Conservation (phyloP, 768 basidiomycete genomes). For the Leccinellum albellum region DNA sequence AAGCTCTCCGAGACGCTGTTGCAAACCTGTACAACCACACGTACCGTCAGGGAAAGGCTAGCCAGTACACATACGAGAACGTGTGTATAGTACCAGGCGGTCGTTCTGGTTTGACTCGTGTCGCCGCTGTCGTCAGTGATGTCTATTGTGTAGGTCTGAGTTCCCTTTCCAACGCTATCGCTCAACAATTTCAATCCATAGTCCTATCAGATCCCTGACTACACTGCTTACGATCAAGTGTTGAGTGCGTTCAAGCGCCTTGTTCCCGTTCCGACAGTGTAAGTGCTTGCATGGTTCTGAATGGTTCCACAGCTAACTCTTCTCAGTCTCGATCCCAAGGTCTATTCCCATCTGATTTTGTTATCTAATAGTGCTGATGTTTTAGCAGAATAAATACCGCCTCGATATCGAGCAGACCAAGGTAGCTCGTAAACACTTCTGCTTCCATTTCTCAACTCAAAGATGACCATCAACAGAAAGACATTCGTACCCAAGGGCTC, state of each 20-base stretch:
- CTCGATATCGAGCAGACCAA: slow-evolving; percentile 79
- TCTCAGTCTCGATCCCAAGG: slow-evolving; percentile 46
- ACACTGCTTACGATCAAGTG: slow-evolving; percentile 85
- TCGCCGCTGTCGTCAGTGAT: slow-evolving; percentile 89
- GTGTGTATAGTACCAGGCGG: slow-evolving; percentile 95
- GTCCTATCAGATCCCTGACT: slow-evolving; percentile 91
- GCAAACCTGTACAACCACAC: slow-evolving; percentile 86
- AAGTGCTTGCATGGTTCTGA: slow-evolving; percentile 28
- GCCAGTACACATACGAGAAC: slow-evolving; percentile 89
- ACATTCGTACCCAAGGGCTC: slow-evolving; percentile 79
- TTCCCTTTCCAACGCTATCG: not conserved
- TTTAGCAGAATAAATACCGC: slow-evolving; percentile 55
- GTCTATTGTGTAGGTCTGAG: slow-evolving; percentile 64
- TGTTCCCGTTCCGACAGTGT: slow-evolving; percentile 89
- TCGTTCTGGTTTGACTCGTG: slow-evolving; percentile 81
- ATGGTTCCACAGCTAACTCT: slow-evolving; percentile 1
- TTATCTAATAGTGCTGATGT: slow-evolving; percentile 4
- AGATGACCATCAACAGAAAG: slow-evolving; percentile 43
- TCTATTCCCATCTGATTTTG: slow-evolving; percentile 11
- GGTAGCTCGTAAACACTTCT: slow-evolving; percentile 32
- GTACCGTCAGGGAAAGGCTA: slow-evolving; percentile 75
- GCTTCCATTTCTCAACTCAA: slow-evolving; percentile 1
- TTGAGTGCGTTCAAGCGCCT: slow-evolving; percentile 83
- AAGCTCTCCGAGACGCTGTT: slow-evolving; percentile 83
- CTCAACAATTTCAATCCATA: slow-evolving; percentile 24